Conservation (phyloP, 805 yeast genomes). For the Wickerhamomyces bisporus region DNA sequence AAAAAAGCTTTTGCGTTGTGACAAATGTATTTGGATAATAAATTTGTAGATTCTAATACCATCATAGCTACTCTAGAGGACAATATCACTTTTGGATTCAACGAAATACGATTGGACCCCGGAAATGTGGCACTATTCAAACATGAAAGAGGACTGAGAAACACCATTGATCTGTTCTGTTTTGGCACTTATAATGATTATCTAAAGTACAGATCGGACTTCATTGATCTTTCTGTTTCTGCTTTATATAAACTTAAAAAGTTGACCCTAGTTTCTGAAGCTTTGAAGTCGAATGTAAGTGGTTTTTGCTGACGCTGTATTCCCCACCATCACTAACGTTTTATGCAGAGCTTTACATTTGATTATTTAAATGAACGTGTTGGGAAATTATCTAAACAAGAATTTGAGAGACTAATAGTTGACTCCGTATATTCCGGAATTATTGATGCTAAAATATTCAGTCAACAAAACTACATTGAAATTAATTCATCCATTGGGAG, state of each 20-base stretch:
- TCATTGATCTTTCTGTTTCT: slow-evolving; percentile 9
- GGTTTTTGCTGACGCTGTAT: too few species aligned
- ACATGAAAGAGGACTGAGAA: slow-evolving; percentile 8
- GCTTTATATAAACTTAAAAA: slow-evolving; percentile 19
- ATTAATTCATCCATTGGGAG: slow-evolving; percentile 19
- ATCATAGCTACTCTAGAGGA: slow-evolving; percentile 12
- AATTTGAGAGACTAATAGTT: slow-evolving; percentile 18
- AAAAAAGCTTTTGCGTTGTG: too few species aligned
- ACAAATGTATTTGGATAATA: too few species aligned
- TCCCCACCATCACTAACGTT: too few species aligned
- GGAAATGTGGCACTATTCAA: slow-evolving; percentile 1
- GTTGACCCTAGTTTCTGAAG: slow-evolving; percentile 17
- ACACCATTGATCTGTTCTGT: slow-evolving; percentile 22
- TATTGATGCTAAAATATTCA: slow-evolving; percentile 17
- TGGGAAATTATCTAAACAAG: slow-evolving; percentile 3
- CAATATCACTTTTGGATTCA: slow-evolving; percentile 18
- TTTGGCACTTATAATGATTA: slow-evolving; percentile 21
- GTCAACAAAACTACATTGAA: slow-evolving; percentile 14
- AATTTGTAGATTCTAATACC: too few species aligned
- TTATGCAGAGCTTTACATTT: slow-evolving; percentile 7
- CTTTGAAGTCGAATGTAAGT: slow-evolving; percentile 10
- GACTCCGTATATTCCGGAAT: slow-evolving; percentile 15
- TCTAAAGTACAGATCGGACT: slow-evolving; percentile 3
- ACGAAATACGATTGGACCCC: slow-evolving; percentile 14
- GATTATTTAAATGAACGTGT: slow-evolving; percentile 9